Evolutionary conservation across 805 yeast species (phyloP), one percentile per base, ranked within the genome.

Genomic region (Wickerhamiella galacta): DNA sequence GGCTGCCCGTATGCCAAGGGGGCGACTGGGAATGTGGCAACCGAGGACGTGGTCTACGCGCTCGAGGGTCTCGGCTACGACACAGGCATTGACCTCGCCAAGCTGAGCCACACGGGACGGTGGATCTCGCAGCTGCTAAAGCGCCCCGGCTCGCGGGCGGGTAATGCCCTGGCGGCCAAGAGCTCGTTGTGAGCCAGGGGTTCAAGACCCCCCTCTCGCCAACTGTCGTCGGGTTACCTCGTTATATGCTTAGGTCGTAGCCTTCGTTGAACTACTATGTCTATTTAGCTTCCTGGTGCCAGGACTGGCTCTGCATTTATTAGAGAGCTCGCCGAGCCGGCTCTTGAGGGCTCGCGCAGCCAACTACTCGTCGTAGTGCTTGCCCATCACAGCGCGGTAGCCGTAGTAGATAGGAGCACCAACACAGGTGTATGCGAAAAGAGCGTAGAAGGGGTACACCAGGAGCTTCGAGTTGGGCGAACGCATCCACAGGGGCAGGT

Each of bases 391-490:
- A 45, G 90, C 90, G 64, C 83, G 72, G 47, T 72, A 79, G 36
- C 70, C 53, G 69, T 72, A 77, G 63, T 59, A 69, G 46, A 75
- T 62, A 39, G 90, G 76, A 39, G 69, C 66, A 38, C 64, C 64
- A 32, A 80, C 70, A 42, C 55, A 52, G 42, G 80, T 63, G 39
- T 75, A 64, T 35, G 79, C 61, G 57, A 79, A 74, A 39, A 73
- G 63, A 41, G 79, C 80, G 63, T 66, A 75, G 68, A 72, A 80
- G 52, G 93, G 92, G 60, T 72, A 74, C 44, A 79, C 66, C 53
- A 74, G 57, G 48, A 66, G 61, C 60, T 76, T 76, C 44, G 90
- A 70, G 53, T 72, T 68, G 51, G 77, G 77, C 56, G 67, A 70
- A 46, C 59, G 50, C 56, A 52, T 45, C 60, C 60, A 55, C 33